Evolutionary conservation across 2,329 filamentous ascomycete species (phyloP), one percentile per base, ranked within the genome.

Genomic region (Aureobasidium namibiae): DNA sequence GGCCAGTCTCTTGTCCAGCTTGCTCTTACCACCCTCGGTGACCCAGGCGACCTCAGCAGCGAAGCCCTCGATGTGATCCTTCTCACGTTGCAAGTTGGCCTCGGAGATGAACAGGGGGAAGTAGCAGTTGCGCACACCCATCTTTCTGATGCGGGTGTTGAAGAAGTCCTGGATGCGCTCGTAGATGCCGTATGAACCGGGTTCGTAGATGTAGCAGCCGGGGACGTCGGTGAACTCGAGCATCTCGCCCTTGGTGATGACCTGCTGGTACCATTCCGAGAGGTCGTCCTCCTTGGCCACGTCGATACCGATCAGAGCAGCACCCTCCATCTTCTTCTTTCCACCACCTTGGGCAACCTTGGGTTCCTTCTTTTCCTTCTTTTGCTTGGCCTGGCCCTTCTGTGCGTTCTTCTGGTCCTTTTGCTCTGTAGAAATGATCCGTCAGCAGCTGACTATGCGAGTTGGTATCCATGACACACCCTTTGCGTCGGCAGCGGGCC

Each of bases 41-140:
- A 94, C 89, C 89, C 89, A 94, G 60, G 89, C 89, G 65, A 94
- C 82, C 74, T 94, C 89, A 34, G 94, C 92, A 56, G 94, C 94
- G 73, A 99, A 99, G n/a, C 94, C 94, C 75, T 99, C 92, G 63
- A 99, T 89, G 74, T 99, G 94, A 69, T 94, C 89, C 82, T 96
- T 96, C 76, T 96, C 92, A 72, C 81, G 76, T 71, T 86, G 79
- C 64, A 99, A 78, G 41, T 95, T 95, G 76, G 95, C 95, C 70
- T 89, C 81, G 18, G 90, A 95, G 65, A 99, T 84, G 76, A 96
- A 99, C 74, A 99, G 87, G 62, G 94, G 94, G 75, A 99, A 99
- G 74, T 90, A 96, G 72, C 90, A 89, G 79, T 99, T 95, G 74
- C 94, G 89, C 59, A 97, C 92, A 59, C 90, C 92, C 80, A 97